Evolutionary conservation across 164 flowering plant species (phyloP).

Genomic region (Magnolia officinalis): DNA sequence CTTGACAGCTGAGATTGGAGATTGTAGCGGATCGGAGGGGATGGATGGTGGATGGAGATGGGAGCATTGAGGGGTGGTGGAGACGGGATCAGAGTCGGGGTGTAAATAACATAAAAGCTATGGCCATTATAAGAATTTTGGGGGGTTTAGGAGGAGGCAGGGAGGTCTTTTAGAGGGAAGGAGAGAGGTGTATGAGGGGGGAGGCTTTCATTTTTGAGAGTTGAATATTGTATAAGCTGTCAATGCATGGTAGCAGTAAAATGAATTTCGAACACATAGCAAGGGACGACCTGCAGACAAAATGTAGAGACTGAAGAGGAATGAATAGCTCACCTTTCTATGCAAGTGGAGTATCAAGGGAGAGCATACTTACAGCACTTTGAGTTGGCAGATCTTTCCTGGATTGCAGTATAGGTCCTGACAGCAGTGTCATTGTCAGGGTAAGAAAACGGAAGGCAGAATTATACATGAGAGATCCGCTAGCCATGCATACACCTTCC

Average conservation of each 20-base stretch:
- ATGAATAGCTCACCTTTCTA: constrained; percentile 13
- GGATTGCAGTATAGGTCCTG: constrained; percentile 7
- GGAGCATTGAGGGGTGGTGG: background rate
- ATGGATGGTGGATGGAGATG: constrained; percentile 3
- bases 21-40: background rate
- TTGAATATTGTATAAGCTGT: background rate
- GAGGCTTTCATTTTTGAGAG: background rate
- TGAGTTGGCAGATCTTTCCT: constrained; percentile 8
- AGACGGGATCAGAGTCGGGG: constrained; percentile 13
- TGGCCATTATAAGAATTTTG: background rate
- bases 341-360: background rate
- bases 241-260: background rate
- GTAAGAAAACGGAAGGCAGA: background rate
- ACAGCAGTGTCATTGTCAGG: background rate
- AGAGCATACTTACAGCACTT: constrained; percentile 7
- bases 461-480: background rate
- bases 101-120: constrained; percentile 8
- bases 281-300: background rate
- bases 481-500: background rate
- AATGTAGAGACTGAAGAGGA: background rate
- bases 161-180: too few species aligned
- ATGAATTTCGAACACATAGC: background rate
- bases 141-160: too few species aligned
- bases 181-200: too few species aligned
- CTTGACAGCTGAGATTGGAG: constrained; percentile 9